These are phyloP conservation scores for Thamnidium elegans DNA, from an alignment of 192 early-diverging fungal genomes.

Conservation along the genomic window DNA sequence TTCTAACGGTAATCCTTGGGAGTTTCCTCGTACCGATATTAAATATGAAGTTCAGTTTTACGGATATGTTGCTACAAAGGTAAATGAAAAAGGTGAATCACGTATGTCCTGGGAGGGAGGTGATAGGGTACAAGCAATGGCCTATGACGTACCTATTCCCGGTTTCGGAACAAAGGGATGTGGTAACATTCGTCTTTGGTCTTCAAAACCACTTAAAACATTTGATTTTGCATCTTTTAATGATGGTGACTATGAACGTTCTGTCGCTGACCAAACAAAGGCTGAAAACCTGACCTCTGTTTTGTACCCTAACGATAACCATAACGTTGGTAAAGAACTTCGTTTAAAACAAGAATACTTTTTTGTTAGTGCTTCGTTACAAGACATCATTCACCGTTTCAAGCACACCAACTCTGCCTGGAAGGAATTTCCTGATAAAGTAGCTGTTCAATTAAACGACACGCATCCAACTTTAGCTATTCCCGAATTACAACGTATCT, in stretches of 20 bases:
- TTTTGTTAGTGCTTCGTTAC: slow-evolving; percentile 86
- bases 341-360: slow-evolving; percentile 98
- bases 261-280: slow-evolving; percentile 84
- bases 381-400: slow-evolving; percentile 89
- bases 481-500: slow-evolving; percentile 89
- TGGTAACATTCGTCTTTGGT: slow-evolving; percentile 98
- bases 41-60: slow-evolving; percentile 87
- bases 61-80: slow-evolving; percentile 73
- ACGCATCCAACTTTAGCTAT: slow-evolving; percentile 96
- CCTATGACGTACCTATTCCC: slow-evolving; percentile 96
- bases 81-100: slow-evolving; percentile 61
- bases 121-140: slow-evolving; percentile 86
- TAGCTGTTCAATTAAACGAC: slow-evolving; percentile 97
- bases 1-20: slow-evolving; percentile 95
- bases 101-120: slow-evolving; percentile 82
- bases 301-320: slow-evolving; percentile 97
- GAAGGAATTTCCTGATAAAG: slow-evolving; percentile 87
- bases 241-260: slow-evolving; percentile 88
- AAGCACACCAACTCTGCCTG: slow-evolving; percentile 81
- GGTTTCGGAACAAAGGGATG: slow-evolving; percentile 91
- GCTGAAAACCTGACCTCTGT: slow-evolving; percentile 95
- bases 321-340: slow-evolving; percentile 93
- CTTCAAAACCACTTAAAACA: slow-evolving; percentile 83
- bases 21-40: slow-evolving; percentile 90
- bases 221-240: slow-evolving; percentile 90